phyloP scores from a whole-genome alignment of 495 filamentous ascomycete species.

The Penicillium canariense region DNA sequence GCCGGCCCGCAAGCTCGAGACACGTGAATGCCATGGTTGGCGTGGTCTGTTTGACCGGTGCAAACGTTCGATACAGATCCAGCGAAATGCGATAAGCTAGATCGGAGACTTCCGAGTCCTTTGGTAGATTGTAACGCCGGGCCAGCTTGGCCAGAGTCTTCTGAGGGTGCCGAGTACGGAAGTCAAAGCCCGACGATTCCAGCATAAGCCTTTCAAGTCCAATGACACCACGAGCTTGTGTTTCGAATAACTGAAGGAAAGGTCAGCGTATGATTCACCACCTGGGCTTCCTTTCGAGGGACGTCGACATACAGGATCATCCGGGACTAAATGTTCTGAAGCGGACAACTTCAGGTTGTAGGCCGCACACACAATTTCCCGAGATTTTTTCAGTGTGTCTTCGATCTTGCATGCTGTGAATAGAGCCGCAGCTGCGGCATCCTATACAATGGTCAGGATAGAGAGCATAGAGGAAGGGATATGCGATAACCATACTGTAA shows the following conservation, averaged over 20 bases:
- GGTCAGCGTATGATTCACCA: background rate
- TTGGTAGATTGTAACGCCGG: slow-evolving; percentile 48
- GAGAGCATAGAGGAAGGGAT: background rate
- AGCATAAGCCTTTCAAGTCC: slow-evolving; percentile 90
- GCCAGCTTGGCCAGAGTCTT: slow-evolving; percentile 75
- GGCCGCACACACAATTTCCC: slow-evolving; percentile 85
- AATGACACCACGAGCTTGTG: slow-evolving; percentile 70
- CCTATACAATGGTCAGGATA: slow-evolving; percentile 43
- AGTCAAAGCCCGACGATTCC: slow-evolving; percentile 91
- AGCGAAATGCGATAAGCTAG: slow-evolving; percentile 77
- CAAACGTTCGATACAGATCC: slow-evolving; percentile 90
- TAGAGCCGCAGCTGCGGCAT: slow-evolving; percentile 82
- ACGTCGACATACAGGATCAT: slow-evolving; percentile 63
- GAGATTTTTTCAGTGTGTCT: slow-evolving; percentile 94
- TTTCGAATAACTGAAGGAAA: slow-evolving; percentile 67
- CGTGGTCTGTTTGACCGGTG: slow-evolving; percentile 82
- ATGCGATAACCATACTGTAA: slow-evolving; percentile 35
- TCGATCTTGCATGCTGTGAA: slow-evolving; percentile 96
- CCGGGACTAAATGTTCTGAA: slow-evolving; percentile 72
- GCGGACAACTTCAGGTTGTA: slow-evolving; percentile 76
- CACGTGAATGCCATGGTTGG: slow-evolving; percentile 77
- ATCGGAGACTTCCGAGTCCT: slow-evolving; percentile 53
- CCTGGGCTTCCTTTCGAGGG: background rate
- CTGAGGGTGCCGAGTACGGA: slow-evolving; percentile 85
- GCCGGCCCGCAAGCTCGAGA: slow-evolving; percentile 71